phyloP scores from a whole-genome alignment of 73 alveolate species.

The Blepharisma japonicum region DNA sequence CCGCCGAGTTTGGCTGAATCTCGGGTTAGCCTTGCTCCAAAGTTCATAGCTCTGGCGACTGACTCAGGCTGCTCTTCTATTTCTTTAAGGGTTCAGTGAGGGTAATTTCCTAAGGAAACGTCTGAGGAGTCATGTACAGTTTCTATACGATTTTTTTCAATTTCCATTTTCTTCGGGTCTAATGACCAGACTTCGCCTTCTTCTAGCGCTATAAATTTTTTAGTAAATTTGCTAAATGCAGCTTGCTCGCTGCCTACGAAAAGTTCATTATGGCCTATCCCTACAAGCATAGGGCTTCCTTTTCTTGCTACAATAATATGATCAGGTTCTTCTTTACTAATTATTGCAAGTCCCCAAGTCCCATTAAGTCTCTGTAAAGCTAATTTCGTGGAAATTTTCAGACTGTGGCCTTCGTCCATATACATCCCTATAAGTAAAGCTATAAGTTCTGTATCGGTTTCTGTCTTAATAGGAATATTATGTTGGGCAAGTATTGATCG shows the following conservation, averaged over 20 bases:
- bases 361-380: conserved; percentile 58
- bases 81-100: conserved; percentile 70
- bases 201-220: conserved; percentile 60
- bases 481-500: conserved; percentile 42
- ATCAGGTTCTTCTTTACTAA: conserved; percentile 55
- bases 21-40: conserved; percentile 71
- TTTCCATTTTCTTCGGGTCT: conserved; percentile 32
- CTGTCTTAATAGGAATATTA: conserved; percentile 59
- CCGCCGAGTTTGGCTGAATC: conserved; percentile 75
- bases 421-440: conserved; percentile 63
- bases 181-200: conserved; percentile 69
- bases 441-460: conserved; percentile 82
- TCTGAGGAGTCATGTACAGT: not conserved
- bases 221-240: conserved; percentile 75
- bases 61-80: conserved; percentile 76
- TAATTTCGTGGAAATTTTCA: conserved; percentile 63
- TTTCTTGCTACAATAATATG: conserved; percentile 51
- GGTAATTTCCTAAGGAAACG: conserved; percentile 46
- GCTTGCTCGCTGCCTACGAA: conserved; percentile 74
- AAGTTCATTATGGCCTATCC: conserved; percentile 36
- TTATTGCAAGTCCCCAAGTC: conserved; percentile 57
- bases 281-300: conserved; percentile 56
- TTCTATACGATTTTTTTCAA: conserved; percentile 39
- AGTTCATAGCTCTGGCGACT: conserved; percentile 62
- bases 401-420: conserved; percentile 49